Base-by-base conservation (phyloP, 202 grass and related monocot species). In the Tripidium arundinaceum region DNA sequence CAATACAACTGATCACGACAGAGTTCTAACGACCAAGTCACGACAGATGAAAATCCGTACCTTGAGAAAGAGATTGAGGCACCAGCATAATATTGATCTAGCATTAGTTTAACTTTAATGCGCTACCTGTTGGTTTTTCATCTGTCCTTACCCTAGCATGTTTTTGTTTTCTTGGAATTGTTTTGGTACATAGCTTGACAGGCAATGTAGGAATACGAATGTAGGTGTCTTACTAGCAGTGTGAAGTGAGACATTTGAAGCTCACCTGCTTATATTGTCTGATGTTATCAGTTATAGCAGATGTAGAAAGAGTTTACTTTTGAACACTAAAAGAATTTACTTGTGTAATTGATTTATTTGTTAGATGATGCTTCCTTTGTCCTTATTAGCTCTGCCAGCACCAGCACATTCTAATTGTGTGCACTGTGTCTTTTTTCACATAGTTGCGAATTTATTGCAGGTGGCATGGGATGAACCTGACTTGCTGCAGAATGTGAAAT, bases 401-500 rank as follows among this genome's bases (percentile, higher is more conserved):
- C 29, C 29, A 31, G 29, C 29, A 3, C 29, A 31, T 31, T 31
- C 29, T 31, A 22, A 8, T 7, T 29, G 12, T 65, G 12, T 65
- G 39, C 59, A 31, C 34, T 69, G 1, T 34, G 2, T 65, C 13
- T 29, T 74, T 77, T 68, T 74, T 74, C 54, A 78, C 37, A 71
- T 77, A 27, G 22, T 81, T 69, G 26, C 62, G 33, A 86, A 86
- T 67, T 77, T 58, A 26, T 85, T 89, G 29, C 75, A 94, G 92
- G 89, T 94, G 81, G 28, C 86, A 45, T 94, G 92, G 92, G 92
- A 94, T 91, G 92, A 94, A 73, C 92, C 92, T 14, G 89, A 89
- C 46, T 77, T 94, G 49, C 58, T 91, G 62, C 86, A 89, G 70
- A 94, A 94, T 83, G 92, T 94, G 81, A 91, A 87, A 72, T 84